Evolutionary conservation across 2,329 filamentous ascomycete species (phyloP), one percentile per base, ranked within the genome.

Genomic region (Helminthosporium solani): DNA sequence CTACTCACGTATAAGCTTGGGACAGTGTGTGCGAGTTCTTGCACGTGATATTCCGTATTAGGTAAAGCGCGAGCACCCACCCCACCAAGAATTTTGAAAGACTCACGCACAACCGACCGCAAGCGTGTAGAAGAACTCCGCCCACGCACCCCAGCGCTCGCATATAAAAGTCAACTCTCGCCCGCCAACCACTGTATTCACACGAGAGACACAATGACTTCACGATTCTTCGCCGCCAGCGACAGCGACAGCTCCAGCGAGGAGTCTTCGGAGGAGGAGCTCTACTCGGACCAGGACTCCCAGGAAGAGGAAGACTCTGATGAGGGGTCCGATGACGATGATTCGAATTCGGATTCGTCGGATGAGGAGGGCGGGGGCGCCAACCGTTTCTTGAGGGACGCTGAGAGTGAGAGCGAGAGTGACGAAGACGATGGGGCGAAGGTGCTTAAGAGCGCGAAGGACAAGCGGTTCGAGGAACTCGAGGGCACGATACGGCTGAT

Each of bases 181-280:
- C 23, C 23, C 18, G 54, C 46, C 53, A 46, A 52, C 58, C 53
- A 56, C 47, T 33, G 44, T 49, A 43, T 31, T 6, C 23, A 5
- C 23, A 25, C 23, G 23, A 25, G 23, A 25, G 23, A 25, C 58
- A 60, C 51, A 55, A 68, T 56, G 56, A 67, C 66, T 66, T 97
- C 94, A 82, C 88, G 90, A 78, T 99, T 97, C 77, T 97, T 97
- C 82, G 88, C 90, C 75, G 88, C 88, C 73, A 88, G 86, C 78
- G 91, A 95, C 76, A 96, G 91, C 78, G 91, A 95, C 76, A 96
- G 91, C 84, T 96, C 92, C 68, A 89, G 84, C 80, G 91, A 96
- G 76, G 91, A 89, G 81, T 95, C 90, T 56, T 83, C 80, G 67
- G 92, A 96, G 64, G 92, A 97, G 80, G 91, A 97, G 75, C 86